Base-by-base conservation (phyloP, 345 rosid species). In the Gossypium herbaceum region DNA sequence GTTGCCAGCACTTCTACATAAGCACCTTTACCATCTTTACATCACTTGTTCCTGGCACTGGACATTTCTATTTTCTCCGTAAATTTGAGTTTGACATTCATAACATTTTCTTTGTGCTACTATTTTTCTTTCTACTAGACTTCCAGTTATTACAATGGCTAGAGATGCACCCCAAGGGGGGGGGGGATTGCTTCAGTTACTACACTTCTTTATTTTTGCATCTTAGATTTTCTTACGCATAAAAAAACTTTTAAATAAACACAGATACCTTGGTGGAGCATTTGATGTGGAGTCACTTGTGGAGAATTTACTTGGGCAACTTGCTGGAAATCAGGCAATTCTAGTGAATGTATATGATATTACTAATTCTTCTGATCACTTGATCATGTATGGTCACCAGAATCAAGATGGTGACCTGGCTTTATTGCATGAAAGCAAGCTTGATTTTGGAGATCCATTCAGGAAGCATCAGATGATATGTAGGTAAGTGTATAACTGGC, bases 281-380 rank as follows among this genome's bases (percentile, higher is more conserved):
- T 95, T 95, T 84, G 99, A 95, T 82, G 97, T 95, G 3, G 99
- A 95, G 88, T 95, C 99, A 82, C 98, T 95, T 3, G 98, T 95
- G 66, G 99, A 95, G 85, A 91, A 93, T 85, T 84, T 95, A 74
- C 99, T 95, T 16, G 92, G 99, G 66, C 98, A 93, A 79, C 99
- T 95, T 79, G 97, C 92, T 41, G 99, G 98, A 72, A 93, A 93
- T 86, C 93, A 95, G 79, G 97, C 87, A 52, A 86, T 95, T 78
- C 85, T 95, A 76, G 99, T 95, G 82, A 89, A 93, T 59, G 99
- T 95, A 12, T 93, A 86, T 72, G 99, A 95, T 78, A 79, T 93
- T 63, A 95, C 99, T 9, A 91, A 95, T 77, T 85, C 87, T 61
- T 93, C 97, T 5, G 88, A 90, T 76, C 97, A 89, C 12, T 84